phyloP scores from a whole-genome alignment of 2,329 filamentous ascomycete species.

The Ceratocystis alfenasii region DNA sequence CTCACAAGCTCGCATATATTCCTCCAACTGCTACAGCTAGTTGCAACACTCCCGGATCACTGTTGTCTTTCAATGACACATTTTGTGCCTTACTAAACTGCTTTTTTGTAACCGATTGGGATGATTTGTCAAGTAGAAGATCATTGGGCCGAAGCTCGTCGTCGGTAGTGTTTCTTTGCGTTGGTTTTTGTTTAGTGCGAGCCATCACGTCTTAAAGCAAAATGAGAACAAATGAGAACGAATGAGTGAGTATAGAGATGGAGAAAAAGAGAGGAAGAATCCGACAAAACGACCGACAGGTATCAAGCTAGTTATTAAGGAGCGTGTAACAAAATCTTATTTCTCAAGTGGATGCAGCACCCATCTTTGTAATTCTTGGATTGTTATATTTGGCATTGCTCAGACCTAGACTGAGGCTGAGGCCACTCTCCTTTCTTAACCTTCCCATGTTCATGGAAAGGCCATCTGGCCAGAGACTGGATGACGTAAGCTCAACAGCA shows the following conservation, averaged over 20 bases:
- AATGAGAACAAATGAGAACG: no score
- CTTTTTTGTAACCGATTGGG: neutral
- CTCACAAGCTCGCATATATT: slow-evolving; percentile 93
- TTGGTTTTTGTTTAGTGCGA: slow-evolving; percentile 55
- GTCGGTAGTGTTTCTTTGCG: slow-evolving; percentile 52
- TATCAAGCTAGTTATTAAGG: neutral
- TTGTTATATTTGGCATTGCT: slow-evolving; percentile 21
- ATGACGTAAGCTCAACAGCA: slow-evolving; percentile 1
- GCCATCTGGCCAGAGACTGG: slow-evolving; percentile 10
- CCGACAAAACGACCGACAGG: slow-evolving; percentile 22
- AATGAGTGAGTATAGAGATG: neutral
- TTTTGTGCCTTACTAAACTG: slow-evolving; percentile 24
- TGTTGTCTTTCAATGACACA: slow-evolving; percentile 20
- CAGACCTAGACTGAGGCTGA: neutral
- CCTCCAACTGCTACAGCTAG: slow-evolving; percentile 80
- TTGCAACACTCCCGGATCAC: slow-evolving; percentile 56
- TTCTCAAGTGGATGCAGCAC: neutral
- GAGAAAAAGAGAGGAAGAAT: slow-evolving; percentile 21
- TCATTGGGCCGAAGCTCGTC: slow-evolving; percentile 41
- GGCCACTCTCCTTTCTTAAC: neutral
- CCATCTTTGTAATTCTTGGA: neutral
- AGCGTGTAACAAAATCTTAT: neutral
- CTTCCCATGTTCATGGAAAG: slow-evolving; percentile 3
- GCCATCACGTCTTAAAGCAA: slow-evolving; percentile 42
- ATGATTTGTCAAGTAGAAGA: slow-evolving; percentile 20